Conservation (phyloP, 2,329 filamentous ascomycete genomes). For the Penicillium glabrum region DNA sequence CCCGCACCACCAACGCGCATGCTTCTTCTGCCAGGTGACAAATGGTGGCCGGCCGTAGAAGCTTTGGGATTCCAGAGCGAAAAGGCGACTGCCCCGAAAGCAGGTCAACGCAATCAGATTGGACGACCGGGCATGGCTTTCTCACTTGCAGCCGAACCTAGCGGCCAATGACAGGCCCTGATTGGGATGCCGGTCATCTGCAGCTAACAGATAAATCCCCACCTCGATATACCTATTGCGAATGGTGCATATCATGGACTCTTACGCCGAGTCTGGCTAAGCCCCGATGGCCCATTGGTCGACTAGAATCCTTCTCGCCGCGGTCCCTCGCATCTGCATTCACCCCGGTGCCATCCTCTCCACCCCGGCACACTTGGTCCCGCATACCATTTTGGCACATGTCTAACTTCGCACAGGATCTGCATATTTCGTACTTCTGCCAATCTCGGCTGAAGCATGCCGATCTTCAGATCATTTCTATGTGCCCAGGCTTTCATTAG, state of each 20-base stretch:
- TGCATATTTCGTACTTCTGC: background rate
- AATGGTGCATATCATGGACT: slow-evolving; percentile 17
- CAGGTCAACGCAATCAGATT: slow-evolving; percentile 23
- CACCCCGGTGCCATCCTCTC: slow-evolving; percentile 17
- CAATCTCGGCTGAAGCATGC: background rate
- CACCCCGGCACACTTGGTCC: slow-evolving; percentile 6
- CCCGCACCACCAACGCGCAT: slow-evolving; percentile 33
- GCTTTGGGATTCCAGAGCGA: slow-evolving; percentile 26
- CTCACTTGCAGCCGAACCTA: slow-evolving; percentile 23
- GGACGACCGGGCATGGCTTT: slow-evolving; percentile 20
- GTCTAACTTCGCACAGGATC: background rate
- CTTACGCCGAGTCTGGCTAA: slow-evolving; percentile 7
- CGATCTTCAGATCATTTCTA: background rate
- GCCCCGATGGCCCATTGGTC: slow-evolving; percentile 12
- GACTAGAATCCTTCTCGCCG: slow-evolving; percentile 5
- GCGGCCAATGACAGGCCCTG: slow-evolving; percentile 26
- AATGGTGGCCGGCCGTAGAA: slow-evolving; percentile 29
- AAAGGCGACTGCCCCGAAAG: slow-evolving; percentile 21
- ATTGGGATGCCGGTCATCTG: slow-evolving; percentile 26
- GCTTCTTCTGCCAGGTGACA: slow-evolving; percentile 27
- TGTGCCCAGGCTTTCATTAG: background rate
- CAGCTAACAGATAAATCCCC: slow-evolving; percentile 27
- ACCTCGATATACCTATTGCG: slow-evolving; percentile 10
- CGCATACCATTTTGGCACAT: slow-evolving; percentile 6
- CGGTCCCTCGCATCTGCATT: slow-evolving; percentile 28